phyloP scores from a whole-genome alignment of 148 eudicot genomes.

The Oxyria digyna region DNA sequence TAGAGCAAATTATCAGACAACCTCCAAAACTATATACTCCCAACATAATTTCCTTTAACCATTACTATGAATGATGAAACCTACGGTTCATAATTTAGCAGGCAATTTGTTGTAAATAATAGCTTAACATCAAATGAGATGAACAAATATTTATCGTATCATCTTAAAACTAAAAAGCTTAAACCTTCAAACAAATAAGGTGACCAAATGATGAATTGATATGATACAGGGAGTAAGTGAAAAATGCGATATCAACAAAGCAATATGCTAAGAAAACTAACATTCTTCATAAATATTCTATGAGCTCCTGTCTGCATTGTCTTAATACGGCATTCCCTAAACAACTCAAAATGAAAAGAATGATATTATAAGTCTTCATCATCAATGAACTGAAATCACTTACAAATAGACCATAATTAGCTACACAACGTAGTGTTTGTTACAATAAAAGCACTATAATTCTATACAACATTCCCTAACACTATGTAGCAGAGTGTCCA shows the following conservation, averaged over 20 bases:
- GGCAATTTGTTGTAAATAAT: not conserved
- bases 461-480: too few species aligned
- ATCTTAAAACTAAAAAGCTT: not conserved
- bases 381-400: too few species aligned
- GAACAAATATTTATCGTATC: not conserved
- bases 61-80: not conserved
- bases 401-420: too few species aligned
- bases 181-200: not conserved
- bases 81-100: not conserved
- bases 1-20: not conserved
- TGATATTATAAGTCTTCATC: too few species aligned
- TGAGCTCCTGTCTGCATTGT: slow-evolving; percentile 25
- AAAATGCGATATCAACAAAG: not conserved
- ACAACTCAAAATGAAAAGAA: too few species aligned
- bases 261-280: slow-evolving; percentile 19
- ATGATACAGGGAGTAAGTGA: not conserved
- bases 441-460: too few species aligned
- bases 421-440: too few species aligned
- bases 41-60: not conserved
- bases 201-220: not conserved
- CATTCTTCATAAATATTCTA: slow-evolving; percentile 48
- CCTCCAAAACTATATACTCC: not conserved
- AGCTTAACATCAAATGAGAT: not conserved
- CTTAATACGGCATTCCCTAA: slow-evolving; percentile 37
- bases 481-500: too few species aligned